Percentiles rank a stretch among this genome's conserved stretches.
These are phyloP conservation scores for Gossypioides kirkii DNA, from an alignment of 345 rosid species.

Conservation along the genomic window DNA sequence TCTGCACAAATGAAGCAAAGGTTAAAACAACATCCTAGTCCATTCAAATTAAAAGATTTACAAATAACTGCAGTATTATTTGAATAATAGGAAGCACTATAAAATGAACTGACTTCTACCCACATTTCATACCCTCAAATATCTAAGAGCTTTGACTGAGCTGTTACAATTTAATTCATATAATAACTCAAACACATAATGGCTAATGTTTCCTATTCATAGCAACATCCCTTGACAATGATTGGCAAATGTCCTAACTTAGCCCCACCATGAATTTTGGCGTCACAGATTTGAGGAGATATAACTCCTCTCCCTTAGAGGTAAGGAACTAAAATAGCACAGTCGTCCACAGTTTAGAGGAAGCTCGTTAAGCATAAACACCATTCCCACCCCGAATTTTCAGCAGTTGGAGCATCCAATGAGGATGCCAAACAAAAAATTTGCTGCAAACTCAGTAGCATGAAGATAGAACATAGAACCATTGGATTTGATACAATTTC, in stretches of 20 bases:
- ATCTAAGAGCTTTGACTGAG: neutral
- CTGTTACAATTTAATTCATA: neutral
- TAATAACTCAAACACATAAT: neutral
- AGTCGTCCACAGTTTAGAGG: too few species aligned
- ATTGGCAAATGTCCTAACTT: neutral
- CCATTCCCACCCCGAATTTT: neutral
- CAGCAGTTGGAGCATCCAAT: neutral
- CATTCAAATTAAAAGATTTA: neutral
- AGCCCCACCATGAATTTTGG: neutral
- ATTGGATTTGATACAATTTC: neutral
- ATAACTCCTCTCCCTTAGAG: neutral
- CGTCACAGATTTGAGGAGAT: neutral
- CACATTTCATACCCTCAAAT: neutral
- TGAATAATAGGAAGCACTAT: neutral
- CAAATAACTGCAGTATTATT: neutral
- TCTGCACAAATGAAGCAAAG: conserved; percentile 46
- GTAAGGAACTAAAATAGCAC: neutral
- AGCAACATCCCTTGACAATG: neutral
- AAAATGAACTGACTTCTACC: conserved; percentile 5
- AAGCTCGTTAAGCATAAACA: neutral
- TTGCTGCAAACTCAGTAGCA: neutral
- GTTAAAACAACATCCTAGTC: conserved; percentile 13
- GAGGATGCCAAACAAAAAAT: neutral
- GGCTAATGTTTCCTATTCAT: neutral
- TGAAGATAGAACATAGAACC: neutral